Percentiles rank a stretch among this genome's conserved stretches.
These are phyloP conservation scores for Metrosideros polymorpha DNA, from an alignment of 441 rosid species.

Conservation along the genomic window DNA sequence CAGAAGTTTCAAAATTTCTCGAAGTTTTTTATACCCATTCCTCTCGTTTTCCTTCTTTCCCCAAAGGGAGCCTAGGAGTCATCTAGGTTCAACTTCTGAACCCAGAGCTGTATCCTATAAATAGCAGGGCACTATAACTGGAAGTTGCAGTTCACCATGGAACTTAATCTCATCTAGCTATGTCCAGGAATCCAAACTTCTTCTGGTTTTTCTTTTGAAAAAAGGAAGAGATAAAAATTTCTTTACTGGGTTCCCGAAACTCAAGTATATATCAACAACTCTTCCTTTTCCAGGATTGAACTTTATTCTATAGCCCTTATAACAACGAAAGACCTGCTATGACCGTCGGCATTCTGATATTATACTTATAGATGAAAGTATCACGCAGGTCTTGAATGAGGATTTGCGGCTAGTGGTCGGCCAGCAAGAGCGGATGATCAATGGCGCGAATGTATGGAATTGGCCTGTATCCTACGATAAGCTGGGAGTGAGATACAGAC, in stretches of 20 bases:
- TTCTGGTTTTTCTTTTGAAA: not conserved
- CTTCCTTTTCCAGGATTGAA: not conserved
- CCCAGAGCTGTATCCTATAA: not conserved
- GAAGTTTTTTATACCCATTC: not conserved
- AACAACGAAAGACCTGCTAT: not conserved
- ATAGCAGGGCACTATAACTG: not conserved
- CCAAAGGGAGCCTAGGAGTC: not conserved
- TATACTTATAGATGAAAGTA: not conserved
- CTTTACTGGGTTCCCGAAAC: not conserved
- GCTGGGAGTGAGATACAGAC: slow-evolving; percentile 85
- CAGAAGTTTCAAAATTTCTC: not conserved
- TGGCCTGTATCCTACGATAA: slow-evolving; percentile 81
- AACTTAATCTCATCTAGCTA: not conserved
- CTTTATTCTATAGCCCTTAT: not conserved
- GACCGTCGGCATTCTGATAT: not conserved
- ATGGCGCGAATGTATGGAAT: slow-evolving; percentile 86
- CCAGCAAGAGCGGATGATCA: slow-evolving; percentile 85
- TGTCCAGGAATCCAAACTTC: not conserved
- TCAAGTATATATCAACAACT: not conserved
- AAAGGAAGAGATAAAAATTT: not conserved
- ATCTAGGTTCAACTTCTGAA: not conserved
- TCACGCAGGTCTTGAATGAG: slow-evolving; percentile 73
- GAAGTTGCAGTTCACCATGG: not conserved
- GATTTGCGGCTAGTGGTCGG: slow-evolving; percentile 78
- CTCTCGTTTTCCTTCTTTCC: not conserved